A percentile compares a stretch with the other conserved stretches of the same genome.
Conservation (phyloP, 257 asterid species). For the Penstemon davidsonii region DNA sequence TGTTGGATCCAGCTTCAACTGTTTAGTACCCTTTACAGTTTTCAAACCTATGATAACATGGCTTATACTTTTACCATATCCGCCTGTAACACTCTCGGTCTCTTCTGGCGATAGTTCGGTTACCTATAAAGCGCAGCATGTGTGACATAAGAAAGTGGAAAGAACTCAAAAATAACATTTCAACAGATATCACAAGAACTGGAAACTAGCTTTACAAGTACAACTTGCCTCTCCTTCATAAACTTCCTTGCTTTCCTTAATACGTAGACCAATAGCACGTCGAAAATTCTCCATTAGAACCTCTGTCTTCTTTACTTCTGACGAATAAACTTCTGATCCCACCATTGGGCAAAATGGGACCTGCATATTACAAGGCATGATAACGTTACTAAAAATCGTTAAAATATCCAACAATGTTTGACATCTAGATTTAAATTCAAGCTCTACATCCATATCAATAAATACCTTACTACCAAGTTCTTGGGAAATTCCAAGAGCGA, state of each 20-base stretch:
- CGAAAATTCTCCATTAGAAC: slow-evolving; percentile 91
- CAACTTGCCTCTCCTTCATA: slow-evolving; percentile 90
- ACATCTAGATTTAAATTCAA: no score
- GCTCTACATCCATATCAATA: background rate
- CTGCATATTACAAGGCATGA: slow-evolving; percentile 37
- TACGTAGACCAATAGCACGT: slow-evolving; percentile 93
- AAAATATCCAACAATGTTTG: background rate
- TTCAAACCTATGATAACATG: slow-evolving; percentile 94
- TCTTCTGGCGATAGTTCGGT: slow-evolving; percentile 97
- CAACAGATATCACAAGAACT: background rate
- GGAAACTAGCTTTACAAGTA: background rate
- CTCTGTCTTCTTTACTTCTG: slow-evolving; percentile 98
- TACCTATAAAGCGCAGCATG: slow-evolving; percentile 49
- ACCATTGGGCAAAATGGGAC: slow-evolving; percentile 99
- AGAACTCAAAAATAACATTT: background rate
- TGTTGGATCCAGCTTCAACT: slow-evolving; percentile 91
- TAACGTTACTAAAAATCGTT: background rate
- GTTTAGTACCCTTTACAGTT: slow-evolving; percentile 94
- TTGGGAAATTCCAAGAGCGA: slow-evolving; percentile 89
- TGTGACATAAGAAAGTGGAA: slow-evolving; percentile 11
- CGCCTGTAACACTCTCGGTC: slow-evolving; percentile 90
- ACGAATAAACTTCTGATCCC: slow-evolving; percentile 97
- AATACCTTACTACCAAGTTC: slow-evolving; percentile 97
- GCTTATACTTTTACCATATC: slow-evolving; percentile 90
- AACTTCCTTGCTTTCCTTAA: slow-evolving; percentile 95